Evolutionary conservation across 2,329 filamentous ascomycete genomes (phyloP).

Genomic region (Ilyonectria mors-panacis): DNA sequence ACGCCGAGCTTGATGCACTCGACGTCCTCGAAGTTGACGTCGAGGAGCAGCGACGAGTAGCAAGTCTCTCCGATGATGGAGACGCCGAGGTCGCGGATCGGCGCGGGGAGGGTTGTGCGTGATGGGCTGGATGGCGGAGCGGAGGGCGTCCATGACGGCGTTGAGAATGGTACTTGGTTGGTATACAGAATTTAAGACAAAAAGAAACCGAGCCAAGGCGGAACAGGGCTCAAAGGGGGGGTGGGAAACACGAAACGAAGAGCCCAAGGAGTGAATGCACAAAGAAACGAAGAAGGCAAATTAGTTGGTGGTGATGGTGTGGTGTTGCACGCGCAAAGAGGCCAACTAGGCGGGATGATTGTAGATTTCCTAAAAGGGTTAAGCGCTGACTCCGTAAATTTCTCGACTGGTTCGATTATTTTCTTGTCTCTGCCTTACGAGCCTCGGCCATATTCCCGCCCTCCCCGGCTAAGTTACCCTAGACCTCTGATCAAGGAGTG

Average conservation of each 20-base stretch:
- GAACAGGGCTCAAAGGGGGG: background rate
- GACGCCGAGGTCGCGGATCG: slow-evolving; percentile 80
- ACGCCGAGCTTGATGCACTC: slow-evolving; percentile 91
- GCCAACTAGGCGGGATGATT: slow-evolving; percentile 40
- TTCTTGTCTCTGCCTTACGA: slow-evolving; percentile 15
- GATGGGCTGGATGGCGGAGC: slow-evolving; percentile 75
- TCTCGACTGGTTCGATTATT: slow-evolving; percentile 22
- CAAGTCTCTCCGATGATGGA: slow-evolving; percentile 87
- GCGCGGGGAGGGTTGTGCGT: slow-evolving; percentile 81
- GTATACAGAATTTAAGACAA: background rate
- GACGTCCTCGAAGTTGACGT: slow-evolving; percentile 83
- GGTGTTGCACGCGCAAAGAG: slow-evolving; percentile 33
- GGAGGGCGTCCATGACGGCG: slow-evolving; percentile 71
- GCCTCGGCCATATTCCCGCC: background rate
- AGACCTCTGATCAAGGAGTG: background rate
- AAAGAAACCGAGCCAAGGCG: slow-evolving; percentile 8
- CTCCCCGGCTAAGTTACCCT: background rate
- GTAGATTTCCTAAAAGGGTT: slow-evolving; percentile 11
- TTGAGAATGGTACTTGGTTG: background rate
- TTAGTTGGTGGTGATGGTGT: slow-evolving; percentile 20
- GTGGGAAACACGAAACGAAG: slow-evolving; percentile 8
- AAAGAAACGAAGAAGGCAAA: slow-evolving; percentile 28
- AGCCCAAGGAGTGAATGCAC: slow-evolving; percentile 36
- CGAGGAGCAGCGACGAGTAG: slow-evolving; percentile 88
- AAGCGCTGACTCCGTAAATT: slow-evolving; percentile 15